These are phyloP conservation scores for Cladorrhinum sp. DNA, from an alignment of 2,329 filamentous ascomycete genomes.

Conservation along the genomic window DNA sequence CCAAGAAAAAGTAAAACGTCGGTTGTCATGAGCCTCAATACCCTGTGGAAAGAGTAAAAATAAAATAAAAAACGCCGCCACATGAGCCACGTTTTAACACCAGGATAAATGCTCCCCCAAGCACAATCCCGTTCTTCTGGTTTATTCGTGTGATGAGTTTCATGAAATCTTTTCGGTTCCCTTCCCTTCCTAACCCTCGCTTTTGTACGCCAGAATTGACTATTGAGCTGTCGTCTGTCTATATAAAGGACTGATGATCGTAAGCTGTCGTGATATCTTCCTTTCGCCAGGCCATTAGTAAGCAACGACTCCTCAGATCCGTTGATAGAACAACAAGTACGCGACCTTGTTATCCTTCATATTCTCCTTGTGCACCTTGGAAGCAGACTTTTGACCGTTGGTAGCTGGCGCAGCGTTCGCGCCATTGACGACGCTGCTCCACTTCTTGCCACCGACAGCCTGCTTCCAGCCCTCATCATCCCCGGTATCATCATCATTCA, in stretches of 20 bases:
- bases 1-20: neutral
- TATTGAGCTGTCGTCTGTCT: neutral
- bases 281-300: neutral
- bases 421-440: conserved; percentile 68
- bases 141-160: neutral
- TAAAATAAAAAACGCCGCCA: neutral
- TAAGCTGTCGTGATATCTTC: neutral
- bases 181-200: neutral
- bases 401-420: conserved; percentile 44
- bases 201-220: neutral
- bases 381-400: conserved; percentile 47
- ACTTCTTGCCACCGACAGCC: conserved; percentile 72
- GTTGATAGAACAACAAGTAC: conserved; percentile 94
- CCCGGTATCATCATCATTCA: conserved; percentile 63
- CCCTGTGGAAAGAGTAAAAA: neutral
- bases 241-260: neutral
- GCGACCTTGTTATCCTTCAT: conserved; percentile 95
- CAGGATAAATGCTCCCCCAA: neutral
- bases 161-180: neutral
- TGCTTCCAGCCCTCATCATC: conserved; percentile 81
- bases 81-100: neutral
- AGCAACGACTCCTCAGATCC: conserved; percentile 45
- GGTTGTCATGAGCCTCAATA: neutral
- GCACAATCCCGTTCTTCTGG: neutral
- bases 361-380: conserved; percentile 58